Conservation (phyloP, 2,329 filamentous ascomycete genomes). For the Rosellinia necatrix region DNA sequence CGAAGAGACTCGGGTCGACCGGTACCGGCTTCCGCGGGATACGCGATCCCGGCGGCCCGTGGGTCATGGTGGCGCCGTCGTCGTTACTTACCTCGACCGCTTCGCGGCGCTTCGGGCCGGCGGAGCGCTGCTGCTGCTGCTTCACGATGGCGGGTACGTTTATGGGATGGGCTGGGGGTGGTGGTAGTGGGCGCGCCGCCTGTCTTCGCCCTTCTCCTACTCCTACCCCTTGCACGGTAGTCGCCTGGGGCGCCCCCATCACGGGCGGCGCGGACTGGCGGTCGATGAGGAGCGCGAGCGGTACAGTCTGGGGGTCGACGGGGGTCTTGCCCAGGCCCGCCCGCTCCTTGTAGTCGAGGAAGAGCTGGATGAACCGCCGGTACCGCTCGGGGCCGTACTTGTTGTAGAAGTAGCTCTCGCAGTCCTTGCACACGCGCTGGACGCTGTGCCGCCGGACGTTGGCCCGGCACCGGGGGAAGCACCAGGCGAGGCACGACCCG, state of each 20-base stretch:
- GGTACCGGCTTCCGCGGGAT: not conserved
- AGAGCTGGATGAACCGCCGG: conserved; percentile 26
- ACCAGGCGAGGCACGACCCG: conserved; percentile 16
- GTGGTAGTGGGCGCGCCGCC: too few relatives aligned
- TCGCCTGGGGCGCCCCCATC: too few relatives aligned
- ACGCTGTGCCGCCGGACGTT: not conserved
- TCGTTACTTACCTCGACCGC: conserved; percentile 3
- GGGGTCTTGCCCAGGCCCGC: conserved; percentile 22
- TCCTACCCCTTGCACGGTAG: not conserved
- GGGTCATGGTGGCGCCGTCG: too few relatives aligned
- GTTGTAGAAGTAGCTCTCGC: conserved; percentile 26
- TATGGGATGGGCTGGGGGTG: conserved; percentile 10
- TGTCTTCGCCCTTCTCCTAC: not conserved
- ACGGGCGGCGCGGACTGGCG: not conserved
- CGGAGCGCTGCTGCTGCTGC: too few relatives aligned
- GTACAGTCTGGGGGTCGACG: conserved; percentile 30
- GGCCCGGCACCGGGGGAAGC: conserved; percentile 26
- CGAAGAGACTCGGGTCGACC: conserved; percentile 4
- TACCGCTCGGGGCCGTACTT: conserved; percentile 24
- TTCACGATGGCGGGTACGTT: too few relatives aligned
- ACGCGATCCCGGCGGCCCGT: too few relatives aligned
- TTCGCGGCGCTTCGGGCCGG: too few relatives aligned
- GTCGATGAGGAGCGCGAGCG: conserved; percentile 25
- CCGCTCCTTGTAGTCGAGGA: conserved; percentile 34
- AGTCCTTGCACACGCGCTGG: conserved; percentile 27